Evolutionary conservation across 2,329 filamentous ascomycete species (phyloP).

Genomic region (Stemphylium vesicarium): DNA sequence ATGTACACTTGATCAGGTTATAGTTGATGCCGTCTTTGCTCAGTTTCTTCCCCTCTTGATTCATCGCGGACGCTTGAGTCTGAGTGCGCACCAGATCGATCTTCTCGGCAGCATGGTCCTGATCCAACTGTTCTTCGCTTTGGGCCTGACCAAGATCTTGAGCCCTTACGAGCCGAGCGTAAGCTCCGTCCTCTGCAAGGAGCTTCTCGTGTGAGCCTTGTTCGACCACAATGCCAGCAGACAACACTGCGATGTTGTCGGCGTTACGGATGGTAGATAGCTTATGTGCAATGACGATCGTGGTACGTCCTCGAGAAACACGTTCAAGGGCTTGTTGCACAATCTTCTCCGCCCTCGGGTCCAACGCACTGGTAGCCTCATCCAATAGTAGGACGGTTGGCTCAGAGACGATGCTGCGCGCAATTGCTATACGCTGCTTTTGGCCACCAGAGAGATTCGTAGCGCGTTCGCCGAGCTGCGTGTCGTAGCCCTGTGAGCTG

Average conservation of each 20-base stretch:
- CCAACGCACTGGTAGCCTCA: conserved; percentile 82
- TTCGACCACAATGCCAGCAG: conserved; percentile 79
- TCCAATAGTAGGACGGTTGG: conserved; percentile 90
- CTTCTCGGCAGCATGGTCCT: conserved; percentile 26
- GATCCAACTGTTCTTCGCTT: conserved; percentile 22
- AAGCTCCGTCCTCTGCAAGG: conserved; percentile 74
- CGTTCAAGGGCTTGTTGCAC: conserved; percentile 91
- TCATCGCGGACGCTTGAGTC: conserved; percentile 34
- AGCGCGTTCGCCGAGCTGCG: conserved; percentile 89
- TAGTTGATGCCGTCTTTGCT: conserved; percentile 37
- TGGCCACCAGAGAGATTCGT: conserved; percentile 92
- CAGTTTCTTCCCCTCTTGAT: conserved; percentile 26
- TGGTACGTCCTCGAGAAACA: conserved; percentile 84
- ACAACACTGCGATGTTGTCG: conserved; percentile 94
- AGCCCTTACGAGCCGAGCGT: conserved; percentile 68
- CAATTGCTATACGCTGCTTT: conserved; percentile 95
- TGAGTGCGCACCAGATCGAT: conserved; percentile 34
- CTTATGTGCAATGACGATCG: conserved; percentile 94
- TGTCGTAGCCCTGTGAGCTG: conserved; percentile 82
- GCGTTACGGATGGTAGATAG: conserved; percentile 92
- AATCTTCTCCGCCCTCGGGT: conserved; percentile 92
- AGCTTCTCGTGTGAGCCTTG: conserved; percentile 87
- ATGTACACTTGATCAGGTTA: conserved; percentile 36
- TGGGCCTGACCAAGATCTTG: conserved; percentile 53
- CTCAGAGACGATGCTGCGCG: conserved; percentile 84